These are phyloP conservation scores for Fraxinus albicans DNA, from an alignment of 305 asterid genomes.

Conservation along the genomic window DNA sequence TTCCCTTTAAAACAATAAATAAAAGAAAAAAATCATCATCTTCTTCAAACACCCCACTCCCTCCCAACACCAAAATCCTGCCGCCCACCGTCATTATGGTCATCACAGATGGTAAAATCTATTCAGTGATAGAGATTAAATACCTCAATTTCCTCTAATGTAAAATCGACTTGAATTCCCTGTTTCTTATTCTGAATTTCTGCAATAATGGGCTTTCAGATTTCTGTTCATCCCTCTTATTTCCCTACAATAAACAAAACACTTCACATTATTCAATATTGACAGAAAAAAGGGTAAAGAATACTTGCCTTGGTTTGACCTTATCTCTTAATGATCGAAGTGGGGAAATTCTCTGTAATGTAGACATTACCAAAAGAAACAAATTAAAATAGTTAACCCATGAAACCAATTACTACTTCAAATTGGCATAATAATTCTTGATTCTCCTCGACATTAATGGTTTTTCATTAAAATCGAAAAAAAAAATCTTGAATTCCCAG, in stretches of 20 bases:
- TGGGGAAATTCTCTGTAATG: slow-evolving; percentile 46
- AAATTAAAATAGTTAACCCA: background rate
- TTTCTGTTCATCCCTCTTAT: slow-evolving; percentile 8
- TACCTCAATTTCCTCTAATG: no score
- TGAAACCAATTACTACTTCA: background rate
- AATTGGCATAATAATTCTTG: background rate
- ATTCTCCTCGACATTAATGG: background rate
- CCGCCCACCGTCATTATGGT: no score
- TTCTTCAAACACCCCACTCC: no score
- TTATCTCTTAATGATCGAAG: slow-evolving; percentile 65
- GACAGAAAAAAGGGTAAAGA: background rate
- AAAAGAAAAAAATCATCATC: no score
- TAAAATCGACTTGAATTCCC: no score
- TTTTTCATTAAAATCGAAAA: background rate
- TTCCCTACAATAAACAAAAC: slow-evolving; percentile 8
- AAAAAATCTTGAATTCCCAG: background rate
- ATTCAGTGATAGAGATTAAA: no score
- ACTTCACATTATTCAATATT: background rate
- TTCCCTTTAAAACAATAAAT: no score
- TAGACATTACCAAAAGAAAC: background rate
- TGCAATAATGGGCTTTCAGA: slow-evolving; percentile 6
- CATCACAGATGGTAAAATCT: no score
- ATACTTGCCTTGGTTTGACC: slow-evolving; percentile 37
- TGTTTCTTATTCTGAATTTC: slow-evolving; percentile 13
- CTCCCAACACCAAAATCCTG: no score